Percentiles rank a stretch among this genome's conserved stretches.
phyloP scores from a whole-genome alignment of 805 yeast species.

The Candida railenensis region DNA sequence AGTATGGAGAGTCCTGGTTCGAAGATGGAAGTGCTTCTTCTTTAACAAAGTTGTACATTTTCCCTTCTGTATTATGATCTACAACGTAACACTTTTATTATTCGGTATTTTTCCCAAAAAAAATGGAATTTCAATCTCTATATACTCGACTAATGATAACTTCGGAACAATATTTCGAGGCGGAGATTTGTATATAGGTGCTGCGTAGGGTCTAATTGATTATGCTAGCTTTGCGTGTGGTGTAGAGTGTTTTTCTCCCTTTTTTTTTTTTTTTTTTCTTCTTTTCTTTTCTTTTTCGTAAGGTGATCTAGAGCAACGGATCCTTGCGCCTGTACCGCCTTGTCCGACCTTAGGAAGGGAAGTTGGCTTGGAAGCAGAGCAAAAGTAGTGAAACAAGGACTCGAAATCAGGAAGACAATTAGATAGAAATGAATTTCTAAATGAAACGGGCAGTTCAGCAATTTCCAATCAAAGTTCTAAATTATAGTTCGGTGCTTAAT shows the following conservation, averaged over 20 bases:
- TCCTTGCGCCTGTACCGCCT: neutral
- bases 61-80: neutral
- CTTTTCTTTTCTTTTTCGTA: too few relatives aligned
- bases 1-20: constrained; percentile 38
- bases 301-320: neutral
- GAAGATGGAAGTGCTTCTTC: constrained; percentile 30
- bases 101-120: too few relatives aligned
- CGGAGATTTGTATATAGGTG: neutral
- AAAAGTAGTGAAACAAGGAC: too few relatives aligned
- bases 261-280: too few relatives aligned
- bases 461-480: too few relatives aligned
- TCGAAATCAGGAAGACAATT: too few relatives aligned
- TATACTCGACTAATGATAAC: neutral
- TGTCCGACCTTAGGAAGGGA: neutral
- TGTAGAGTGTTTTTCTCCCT: too few relatives aligned
- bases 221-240: neutral
- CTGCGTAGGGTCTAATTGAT: neutral
- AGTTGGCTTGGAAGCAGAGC: too few relatives aligned
- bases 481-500: too few relatives aligned
- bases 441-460: neutral
- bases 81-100: too few relatives aligned
- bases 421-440: neutral
- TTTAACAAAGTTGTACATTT: constrained; percentile 21
- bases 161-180: neutral
- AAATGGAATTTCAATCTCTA: neutral